Percentiles rank a stretch among this genome's conserved stretches.
phyloP scores from a whole-genome alignment of 164 flowering plant genomes.

The Hamamelis virginiana region DNA sequence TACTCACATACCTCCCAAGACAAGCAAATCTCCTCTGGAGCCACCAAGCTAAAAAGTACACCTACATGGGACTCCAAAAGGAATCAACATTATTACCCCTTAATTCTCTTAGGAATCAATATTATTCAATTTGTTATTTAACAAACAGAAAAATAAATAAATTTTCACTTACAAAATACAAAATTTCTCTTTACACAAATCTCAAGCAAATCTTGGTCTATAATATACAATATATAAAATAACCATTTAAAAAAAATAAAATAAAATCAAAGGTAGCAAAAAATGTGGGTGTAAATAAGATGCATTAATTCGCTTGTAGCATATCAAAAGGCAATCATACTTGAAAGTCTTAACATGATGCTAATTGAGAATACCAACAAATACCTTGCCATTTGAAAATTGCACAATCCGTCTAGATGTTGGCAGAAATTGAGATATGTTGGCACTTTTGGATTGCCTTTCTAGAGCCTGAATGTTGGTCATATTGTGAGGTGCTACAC shows the following conservation, averaged over 20 bases:
- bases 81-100: no score
- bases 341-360: background rate
- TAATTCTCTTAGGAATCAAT: no score
- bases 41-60: no score
- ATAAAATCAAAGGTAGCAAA: background rate
- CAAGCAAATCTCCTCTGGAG: no score
- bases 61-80: no score
- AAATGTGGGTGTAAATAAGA: background rate
- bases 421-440: slow-evolving; percentile 68
- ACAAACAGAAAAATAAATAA: background rate
- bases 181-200: background rate
- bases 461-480: slow-evolving; percentile 13
- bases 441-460: slow-evolving; percentile 29
- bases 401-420: slow-evolving; percentile 83
- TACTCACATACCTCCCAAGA: no score
- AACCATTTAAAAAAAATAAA: no score
- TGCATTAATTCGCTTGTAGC: background rate
- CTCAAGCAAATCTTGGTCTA: background rate
- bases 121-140: background rate
- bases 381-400: slow-evolving; percentile 85
- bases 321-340: background rate
- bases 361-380: background rate
- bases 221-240: background rate
- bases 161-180: background rate
- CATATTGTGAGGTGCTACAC: slow-evolving; percentile 22